Conservation (phyloP, 768 basidiomycete genomes). For the Dentipellis fragilis region DNA sequence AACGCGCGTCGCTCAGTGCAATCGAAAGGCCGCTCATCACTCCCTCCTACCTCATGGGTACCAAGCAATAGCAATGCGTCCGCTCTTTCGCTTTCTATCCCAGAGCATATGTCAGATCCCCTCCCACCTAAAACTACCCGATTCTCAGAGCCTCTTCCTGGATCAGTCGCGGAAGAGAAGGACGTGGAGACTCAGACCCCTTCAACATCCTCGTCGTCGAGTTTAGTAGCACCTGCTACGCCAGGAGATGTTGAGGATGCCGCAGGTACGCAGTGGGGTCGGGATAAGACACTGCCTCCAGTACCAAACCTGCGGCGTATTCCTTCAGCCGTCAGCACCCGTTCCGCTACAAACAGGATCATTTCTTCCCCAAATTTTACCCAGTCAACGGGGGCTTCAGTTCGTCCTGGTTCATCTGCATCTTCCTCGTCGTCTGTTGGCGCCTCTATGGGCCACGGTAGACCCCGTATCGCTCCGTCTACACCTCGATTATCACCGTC, state of each 20-base stretch:
- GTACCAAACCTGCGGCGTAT: conserved; percentile 8
- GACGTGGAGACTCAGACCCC: conserved; percentile 5
- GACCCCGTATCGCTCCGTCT: not conserved
- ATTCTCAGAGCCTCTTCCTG: conserved; percentile 9
- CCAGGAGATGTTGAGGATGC: conserved; percentile 6
- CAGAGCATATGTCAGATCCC: conserved; percentile 3
- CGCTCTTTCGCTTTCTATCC: conserved; percentile 3
- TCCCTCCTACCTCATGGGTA: conserved; percentile 12
- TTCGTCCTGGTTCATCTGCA: conserved; percentile 5
- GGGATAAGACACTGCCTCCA: conserved; percentile 13
- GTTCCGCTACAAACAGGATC: not conserved
- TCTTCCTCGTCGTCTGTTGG: conserved; percentile 3
- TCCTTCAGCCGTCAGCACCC: conserved; percentile 2
- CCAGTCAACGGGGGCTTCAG: not conserved
- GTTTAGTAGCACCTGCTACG: conserved; percentile 9
- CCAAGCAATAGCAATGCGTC: conserved; percentile 1
- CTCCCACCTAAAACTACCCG: not conserved
- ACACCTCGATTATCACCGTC: not conserved
- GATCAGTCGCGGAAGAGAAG: conserved; percentile 3
- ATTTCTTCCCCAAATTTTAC: not conserved
- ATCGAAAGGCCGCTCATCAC: conserved; percentile 3
- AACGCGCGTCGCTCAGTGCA: not conserved
- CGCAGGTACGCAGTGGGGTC: conserved; percentile 3
- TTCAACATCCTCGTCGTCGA: conserved; percentile 10
- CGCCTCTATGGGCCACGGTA: not conserved